Percentiles rank a stretch among this genome's conserved stretches.
phyloP scores from a whole-genome alignment of 73 alveolate genomes.

The Paramecium sonneborni region DNA sequence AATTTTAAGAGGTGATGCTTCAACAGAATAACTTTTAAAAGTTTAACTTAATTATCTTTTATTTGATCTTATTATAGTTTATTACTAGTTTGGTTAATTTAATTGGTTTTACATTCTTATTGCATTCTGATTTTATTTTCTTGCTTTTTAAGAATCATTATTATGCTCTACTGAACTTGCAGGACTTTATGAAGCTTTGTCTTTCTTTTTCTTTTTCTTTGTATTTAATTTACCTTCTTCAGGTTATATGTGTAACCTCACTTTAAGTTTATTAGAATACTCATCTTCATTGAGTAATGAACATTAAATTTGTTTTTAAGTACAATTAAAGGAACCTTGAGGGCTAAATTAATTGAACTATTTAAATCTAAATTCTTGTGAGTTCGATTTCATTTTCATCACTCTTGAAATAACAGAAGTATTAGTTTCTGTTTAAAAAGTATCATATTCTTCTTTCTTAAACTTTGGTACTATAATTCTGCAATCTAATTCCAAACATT shows the following conservation, averaged over 20 bases:
- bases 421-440: background rate
- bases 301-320: background rate
- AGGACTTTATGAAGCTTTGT: background rate
- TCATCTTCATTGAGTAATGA: background rate
- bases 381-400: background rate
- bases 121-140: background rate
- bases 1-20: background rate
- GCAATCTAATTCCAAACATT: background rate
- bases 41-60: background rate
- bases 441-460: background rate
- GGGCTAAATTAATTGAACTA: background rate
- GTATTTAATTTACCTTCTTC: background rate
- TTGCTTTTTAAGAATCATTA: background rate
- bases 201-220: background rate
- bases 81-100: background rate
- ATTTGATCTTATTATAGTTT: background rate
- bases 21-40: background rate
- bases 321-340: background rate
- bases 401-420: background rate
- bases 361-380: background rate
- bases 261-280: background rate
- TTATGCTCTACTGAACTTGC: background rate
- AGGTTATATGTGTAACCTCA: background rate
- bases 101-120: background rate
- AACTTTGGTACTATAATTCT: background rate